These are phyloP conservation scores for Candida glucosophila DNA, from an alignment of 1,139 yeast species.

Conservation along the genomic window DNA sequence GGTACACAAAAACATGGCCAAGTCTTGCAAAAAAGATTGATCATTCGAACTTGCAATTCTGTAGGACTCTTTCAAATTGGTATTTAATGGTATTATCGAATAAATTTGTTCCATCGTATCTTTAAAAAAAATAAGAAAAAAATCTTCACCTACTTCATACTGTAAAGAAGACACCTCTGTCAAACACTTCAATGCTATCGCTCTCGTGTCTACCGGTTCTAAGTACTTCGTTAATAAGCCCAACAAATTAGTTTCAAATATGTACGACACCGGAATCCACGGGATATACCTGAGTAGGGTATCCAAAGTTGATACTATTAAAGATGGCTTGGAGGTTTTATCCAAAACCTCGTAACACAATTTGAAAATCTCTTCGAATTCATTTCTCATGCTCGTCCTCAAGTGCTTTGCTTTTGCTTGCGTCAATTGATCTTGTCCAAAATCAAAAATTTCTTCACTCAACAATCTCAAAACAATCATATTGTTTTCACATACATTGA, in stretches of 20 bases:
- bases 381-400: slow-evolving; percentile 78
- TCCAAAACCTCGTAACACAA: slow-evolving; percentile 90
- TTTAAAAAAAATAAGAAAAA: slow-evolving; percentile 64
- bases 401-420: slow-evolving; percentile 85
- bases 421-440: slow-evolving; percentile 89
- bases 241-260: slow-evolving; percentile 80
- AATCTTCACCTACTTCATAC: slow-evolving; percentile 56
- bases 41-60: slow-evolving; percentile 70
- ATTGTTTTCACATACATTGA: slow-evolving; percentile 94
- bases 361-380: slow-evolving; percentile 87
- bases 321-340: slow-evolving; percentile 73
- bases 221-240: slow-evolving; percentile 70
- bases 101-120: slow-evolving; percentile 66
- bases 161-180: slow-evolving; percentile 77
- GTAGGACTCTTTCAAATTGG: slow-evolving; percentile 70
- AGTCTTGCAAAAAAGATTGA: slow-evolving; percentile 91
- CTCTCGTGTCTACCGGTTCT: slow-evolving; percentile 72
- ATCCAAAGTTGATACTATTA: slow-evolving; percentile 77
- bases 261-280: slow-evolving; percentile 89
- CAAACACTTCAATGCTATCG: slow-evolving; percentile 79
- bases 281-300: slow-evolving; percentile 79
- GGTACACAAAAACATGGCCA: slow-evolving; percentile 87
- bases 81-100: slow-evolving; percentile 62
- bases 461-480: slow-evolving; percentile 85
- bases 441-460: slow-evolving; percentile 95